These are phyloP conservation scores for Boletus mariae DNA, from an alignment of 1,284 basidiomycete genomes.

Conservation along the genomic window DNA sequence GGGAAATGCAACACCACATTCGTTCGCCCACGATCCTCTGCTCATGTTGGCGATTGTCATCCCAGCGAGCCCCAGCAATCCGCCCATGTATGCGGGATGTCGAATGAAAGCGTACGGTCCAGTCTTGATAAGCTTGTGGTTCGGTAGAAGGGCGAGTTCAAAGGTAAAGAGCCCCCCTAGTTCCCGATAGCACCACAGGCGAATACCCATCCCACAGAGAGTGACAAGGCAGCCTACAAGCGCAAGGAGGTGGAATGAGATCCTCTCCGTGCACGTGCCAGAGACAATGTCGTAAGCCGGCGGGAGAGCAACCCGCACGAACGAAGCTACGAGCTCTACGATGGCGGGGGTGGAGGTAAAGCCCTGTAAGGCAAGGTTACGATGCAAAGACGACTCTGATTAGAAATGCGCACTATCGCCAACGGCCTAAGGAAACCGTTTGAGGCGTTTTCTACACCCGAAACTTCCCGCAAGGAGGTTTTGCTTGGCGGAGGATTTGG, in stretches of 20 bases:
- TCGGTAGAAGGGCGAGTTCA: slow-evolving; percentile 12
- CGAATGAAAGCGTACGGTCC: slow-evolving; percentile 26
- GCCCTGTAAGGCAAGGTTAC: background rate
- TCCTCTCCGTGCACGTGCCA: slow-evolving; percentile 5
- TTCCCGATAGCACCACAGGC: slow-evolving; percentile 17
- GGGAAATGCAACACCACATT: slow-evolving; percentile 5
- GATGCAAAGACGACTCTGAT: too few species aligned
- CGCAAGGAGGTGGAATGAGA: background rate
- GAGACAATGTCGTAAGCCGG: background rate
- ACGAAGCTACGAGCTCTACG: slow-evolving; percentile 2
- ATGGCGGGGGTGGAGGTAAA: background rate
- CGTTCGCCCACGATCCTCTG: slow-evolving; percentile 11
- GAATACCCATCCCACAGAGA: slow-evolving; percentile 9
- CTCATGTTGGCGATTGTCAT: slow-evolving; percentile 1
- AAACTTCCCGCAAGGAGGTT: background rate
- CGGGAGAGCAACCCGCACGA: background rate
- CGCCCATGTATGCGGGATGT: slow-evolving; percentile 29
- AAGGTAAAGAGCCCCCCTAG: slow-evolving; percentile 26
- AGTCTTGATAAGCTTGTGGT: slow-evolving; percentile 23
- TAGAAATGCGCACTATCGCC: background rate
- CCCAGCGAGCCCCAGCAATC: slow-evolving; percentile 7
- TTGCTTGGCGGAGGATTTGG: slow-evolving; percentile 14
- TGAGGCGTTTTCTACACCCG: background rate
- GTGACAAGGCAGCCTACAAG: slow-evolving; percentile 4
- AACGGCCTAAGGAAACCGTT: background rate